These are phyloP conservation scores for Phytopythium ostracodes DNA, from an alignment of 352 stramenopile genomes.

Conservation along the genomic window DNA sequence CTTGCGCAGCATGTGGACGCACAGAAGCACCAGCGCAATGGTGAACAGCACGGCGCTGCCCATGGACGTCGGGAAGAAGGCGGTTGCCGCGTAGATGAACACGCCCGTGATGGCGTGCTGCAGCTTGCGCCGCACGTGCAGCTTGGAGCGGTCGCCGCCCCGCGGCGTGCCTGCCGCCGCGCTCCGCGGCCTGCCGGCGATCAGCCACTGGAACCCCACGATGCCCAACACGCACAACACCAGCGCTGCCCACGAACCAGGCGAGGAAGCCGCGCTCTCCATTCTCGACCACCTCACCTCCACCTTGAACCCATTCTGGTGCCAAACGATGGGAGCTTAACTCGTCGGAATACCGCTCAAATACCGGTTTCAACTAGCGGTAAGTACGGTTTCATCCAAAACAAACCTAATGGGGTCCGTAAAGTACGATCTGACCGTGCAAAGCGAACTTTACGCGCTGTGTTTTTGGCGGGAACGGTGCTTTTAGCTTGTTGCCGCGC, in stretches of 20 bases:
- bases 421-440: background rate
- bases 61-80: slow-evolving; percentile 17
- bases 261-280: background rate
- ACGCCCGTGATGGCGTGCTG: slow-evolving; percentile 44
- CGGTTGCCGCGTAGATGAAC: slow-evolving; percentile 39
- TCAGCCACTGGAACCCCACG: slow-evolving; percentile 20
- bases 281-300: background rate
- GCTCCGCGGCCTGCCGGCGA: slow-evolving; percentile 1
- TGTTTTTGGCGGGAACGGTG: slow-evolving; percentile 12
- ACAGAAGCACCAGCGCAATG: slow-evolving; percentile 30
- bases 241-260: background rate
- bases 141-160: slow-evolving; percentile 11
- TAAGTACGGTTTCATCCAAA: too few relatives aligned
- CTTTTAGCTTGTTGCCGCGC: background rate
- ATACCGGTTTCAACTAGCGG: too few relatives aligned
- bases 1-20: slow-evolving; percentile 31
- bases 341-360: too few relatives aligned
- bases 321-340: background rate
- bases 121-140: slow-evolving; percentile 45
- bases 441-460: background rate
- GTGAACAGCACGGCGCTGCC: slow-evolving; percentile 23
- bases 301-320: background rate
- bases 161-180: background rate
- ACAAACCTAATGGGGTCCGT: too few relatives aligned
- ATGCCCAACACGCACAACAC: slow-evolving; percentile 3